Percentiles rank a stretch among this genome's conserved stretches.
phyloP scores from a whole-genome alignment of 148 eudicot genomes.

The Cornus kousa region DNA sequence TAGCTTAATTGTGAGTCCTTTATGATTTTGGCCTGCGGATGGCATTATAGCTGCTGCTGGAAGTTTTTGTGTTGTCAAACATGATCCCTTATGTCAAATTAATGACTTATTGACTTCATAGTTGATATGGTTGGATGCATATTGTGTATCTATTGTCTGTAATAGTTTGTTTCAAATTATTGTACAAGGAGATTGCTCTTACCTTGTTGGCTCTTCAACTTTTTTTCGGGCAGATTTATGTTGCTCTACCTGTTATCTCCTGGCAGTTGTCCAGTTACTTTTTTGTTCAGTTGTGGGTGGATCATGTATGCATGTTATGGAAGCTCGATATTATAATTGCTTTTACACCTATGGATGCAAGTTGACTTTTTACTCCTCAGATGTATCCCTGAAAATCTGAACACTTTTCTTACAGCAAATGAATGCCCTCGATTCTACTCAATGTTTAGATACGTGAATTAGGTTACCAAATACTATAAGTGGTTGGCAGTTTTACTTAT shows the following conservation, averaged over 20 bases:
- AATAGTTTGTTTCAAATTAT: neutral
- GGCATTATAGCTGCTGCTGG: slow-evolving; percentile 5
- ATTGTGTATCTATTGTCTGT: neutral
- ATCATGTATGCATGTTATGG: neutral
- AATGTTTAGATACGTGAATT: neutral
- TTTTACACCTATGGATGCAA: neutral
- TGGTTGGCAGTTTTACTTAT: neutral
- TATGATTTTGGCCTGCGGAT: neutral
- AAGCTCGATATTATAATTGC: neutral
- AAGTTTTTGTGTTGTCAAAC: neutral
- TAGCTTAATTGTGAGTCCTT: neutral
- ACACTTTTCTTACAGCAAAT: neutral
- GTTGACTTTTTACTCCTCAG: neutral
- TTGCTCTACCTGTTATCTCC: neutral
- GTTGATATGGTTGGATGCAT: neutral
- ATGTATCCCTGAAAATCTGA: neutral
- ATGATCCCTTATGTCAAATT: neutral
- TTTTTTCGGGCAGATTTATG: neutral
- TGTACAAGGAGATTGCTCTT: neutral
- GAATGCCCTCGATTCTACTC: neutral
- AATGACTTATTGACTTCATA: neutral
- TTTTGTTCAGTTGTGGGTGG: slow-evolving; percentile 2
- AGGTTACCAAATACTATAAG: neutral
- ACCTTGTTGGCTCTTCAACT: neutral
- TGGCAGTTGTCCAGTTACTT: neutral